A percentile compares a stretch with the other conserved stretches of the same genome.
Conservation (phyloP, 2,329 filamentous ascomycete species). For the Myriangium duriaei region DNA sequence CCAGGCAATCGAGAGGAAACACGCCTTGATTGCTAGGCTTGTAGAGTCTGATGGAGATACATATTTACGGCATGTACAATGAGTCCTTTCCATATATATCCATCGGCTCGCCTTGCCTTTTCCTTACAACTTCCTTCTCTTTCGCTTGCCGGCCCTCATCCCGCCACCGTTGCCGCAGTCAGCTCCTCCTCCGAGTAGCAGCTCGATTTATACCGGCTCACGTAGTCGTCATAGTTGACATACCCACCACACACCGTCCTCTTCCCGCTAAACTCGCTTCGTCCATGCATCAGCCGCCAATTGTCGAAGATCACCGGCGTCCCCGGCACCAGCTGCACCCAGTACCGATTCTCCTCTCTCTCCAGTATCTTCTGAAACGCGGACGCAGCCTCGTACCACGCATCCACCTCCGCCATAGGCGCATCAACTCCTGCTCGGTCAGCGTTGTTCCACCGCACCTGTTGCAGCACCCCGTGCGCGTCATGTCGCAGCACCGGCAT, state of each 20-base stretch:
- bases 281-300: constrained; percentile 83
- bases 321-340: constrained; percentile 72
- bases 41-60: too few species aligned
- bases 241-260: constrained; percentile 86
- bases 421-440: constrained; percentile 61
- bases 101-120: too few species aligned
- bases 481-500: constrained; percentile 62
- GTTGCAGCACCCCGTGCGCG: constrained; percentile 36
- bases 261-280: constrained; percentile 69
- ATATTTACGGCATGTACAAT: too few species aligned
- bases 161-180: constrained; percentile 19
- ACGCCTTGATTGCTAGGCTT: too few species aligned
- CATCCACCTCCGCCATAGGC: constrained; percentile 37
- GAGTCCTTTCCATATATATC: too few species aligned
- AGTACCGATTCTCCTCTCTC: constrained; percentile 54
- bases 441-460: constrained; percentile 87
- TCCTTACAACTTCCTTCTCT: too few species aligned
- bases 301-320: constrained; percentile 83
- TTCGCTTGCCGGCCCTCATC: too few species aligned
- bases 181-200: constrained; percentile 38
- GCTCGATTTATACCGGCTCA: constrained; percentile 62
- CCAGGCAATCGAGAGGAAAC: too few species aligned
- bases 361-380: constrained; percentile 61
- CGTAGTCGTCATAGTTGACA: constrained; percentile 68
- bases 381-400: constrained; percentile 71